A percentile compares a stretch with the other conserved stretches of the same genome.
phyloP scores from a whole-genome alignment of 768 basidiomycete genomes.

The Amanita polypyramis region DNA sequence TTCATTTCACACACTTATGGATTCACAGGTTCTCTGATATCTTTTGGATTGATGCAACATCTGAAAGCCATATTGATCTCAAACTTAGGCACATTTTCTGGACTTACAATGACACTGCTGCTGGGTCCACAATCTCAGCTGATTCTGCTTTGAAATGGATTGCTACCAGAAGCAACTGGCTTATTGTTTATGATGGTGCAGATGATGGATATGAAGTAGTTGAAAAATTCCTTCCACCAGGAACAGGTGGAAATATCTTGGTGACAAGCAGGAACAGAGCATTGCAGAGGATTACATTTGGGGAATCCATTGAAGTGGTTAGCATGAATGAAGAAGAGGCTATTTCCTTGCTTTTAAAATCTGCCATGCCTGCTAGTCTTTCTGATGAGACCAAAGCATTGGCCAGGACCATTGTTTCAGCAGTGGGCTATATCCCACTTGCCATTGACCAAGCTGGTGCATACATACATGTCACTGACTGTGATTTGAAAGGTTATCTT shows the following conservation, averaged over 20 bases:
- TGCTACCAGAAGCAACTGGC: not conserved
- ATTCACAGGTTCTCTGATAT: no score
- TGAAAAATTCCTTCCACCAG: not conserved
- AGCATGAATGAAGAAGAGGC: conserved; percentile 11
- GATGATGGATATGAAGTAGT: not conserved
- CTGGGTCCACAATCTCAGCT: no score
- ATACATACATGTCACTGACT: conserved; percentile 9
- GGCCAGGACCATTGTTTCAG: no score
- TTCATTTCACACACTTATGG: not conserved
- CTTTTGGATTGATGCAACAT: no score
- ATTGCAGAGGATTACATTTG: not conserved
- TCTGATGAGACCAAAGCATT: no score
- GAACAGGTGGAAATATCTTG: not conserved
- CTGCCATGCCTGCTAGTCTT: no score
- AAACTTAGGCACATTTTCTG: no score
- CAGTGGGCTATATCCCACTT: no score
- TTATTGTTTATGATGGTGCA: not conserved
- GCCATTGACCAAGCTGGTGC: no score
- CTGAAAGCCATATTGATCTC: no score
- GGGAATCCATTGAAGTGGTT: conserved; percentile 5
- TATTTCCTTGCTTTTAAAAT: no score
- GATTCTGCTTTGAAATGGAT: conserved; percentile 4
- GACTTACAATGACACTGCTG: no score
- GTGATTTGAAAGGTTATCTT: conserved; percentile 10
- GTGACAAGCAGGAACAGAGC: not conserved